Percentiles rank a stretch among this genome's conserved stretches.
Conservation (phyloP, 1,284 basidiomycete species). For the Austropuccinia psidii region DNA sequence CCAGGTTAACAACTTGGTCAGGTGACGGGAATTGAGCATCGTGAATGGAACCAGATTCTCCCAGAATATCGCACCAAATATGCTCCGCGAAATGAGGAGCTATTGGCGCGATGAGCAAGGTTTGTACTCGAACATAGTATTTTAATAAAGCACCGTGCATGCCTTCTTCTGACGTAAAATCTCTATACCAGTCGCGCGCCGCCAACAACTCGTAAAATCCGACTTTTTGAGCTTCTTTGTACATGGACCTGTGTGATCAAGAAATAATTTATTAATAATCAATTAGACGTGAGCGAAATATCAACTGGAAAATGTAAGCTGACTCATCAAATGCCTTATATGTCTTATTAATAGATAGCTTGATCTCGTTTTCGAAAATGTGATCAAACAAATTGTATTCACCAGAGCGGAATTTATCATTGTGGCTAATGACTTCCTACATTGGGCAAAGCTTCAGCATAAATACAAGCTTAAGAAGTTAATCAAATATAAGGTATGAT, state of each 20-base stretch:
- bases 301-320: slow-evolving; percentile 46
- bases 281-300: not conserved
- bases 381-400: slow-evolving; percentile 62
- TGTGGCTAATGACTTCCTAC: slow-evolving; percentile 25
- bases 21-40: slow-evolving; percentile 64
- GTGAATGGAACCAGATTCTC: slow-evolving; percentile 70
- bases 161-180: slow-evolving; percentile 67
- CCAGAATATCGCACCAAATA: slow-evolving; percentile 70
- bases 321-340: slow-evolving; percentile 71
- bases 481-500: not conserved
- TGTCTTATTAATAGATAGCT: slow-evolving; percentile 70
- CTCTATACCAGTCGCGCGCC: slow-evolving; percentile 90
- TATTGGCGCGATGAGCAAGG: slow-evolving; percentile 75
- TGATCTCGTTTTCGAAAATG: slow-evolving; percentile 87
- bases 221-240: slow-evolving; percentile 89
- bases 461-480: not conserved
- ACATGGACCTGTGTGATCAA: slow-evolving; percentile 62
- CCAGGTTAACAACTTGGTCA: not conserved
- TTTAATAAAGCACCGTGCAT: slow-evolving; percentile 73
- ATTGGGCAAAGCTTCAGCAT: no score
- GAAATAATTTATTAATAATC: not conserved
- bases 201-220: slow-evolving; percentile 95
- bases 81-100: slow-evolving; percentile 94
- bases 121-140: slow-evolving; percentile 73
- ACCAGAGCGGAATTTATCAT: slow-evolving; percentile 46